phyloP scores from a whole-genome alignment of 768 basidiomycete species.

The Lactarius akahatsu region DNA sequence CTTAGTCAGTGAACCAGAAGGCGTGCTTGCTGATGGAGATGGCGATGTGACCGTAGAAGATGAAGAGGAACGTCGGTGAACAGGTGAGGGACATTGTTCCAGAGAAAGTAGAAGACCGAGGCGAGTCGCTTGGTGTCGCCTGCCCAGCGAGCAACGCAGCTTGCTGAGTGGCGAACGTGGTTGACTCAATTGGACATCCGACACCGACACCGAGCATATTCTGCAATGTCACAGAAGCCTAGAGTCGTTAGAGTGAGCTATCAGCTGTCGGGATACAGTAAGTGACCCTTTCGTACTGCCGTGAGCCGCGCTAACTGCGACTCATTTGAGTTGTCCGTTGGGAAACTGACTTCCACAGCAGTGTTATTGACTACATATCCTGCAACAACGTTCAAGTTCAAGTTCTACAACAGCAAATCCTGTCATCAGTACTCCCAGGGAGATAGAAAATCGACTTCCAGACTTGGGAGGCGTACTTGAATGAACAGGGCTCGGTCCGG shows the following conservation, averaged over 20 bases:
- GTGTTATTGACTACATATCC: conserved; percentile 37
- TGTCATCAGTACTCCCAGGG: too few species aligned
- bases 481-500: conserved; percentile 37
- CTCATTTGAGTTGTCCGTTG: conserved; percentile 28
- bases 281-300: conserved; percentile 7
- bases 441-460: background rate
- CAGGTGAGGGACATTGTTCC: background rate
- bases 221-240: conserved; percentile 32
- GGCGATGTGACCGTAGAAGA: background rate
- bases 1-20: background rate
- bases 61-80: background rate
- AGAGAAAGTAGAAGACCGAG: background rate
- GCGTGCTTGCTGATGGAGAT: background rate
- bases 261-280: background rate
- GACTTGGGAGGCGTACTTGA: conserved; percentile 28
- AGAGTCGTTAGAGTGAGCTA: background rate
- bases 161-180: conserved; percentile 25
- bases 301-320: conserved; percentile 30
- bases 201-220: conserved; percentile 33
- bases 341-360: conserved; percentile 31
- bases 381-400: conserved; percentile 35
- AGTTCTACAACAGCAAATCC: conserved; percentile 13
- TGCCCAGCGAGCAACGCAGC: background rate
- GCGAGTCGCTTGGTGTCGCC: background rate
- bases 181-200: conserved; percentile 31